Percentiles rank a stretch among this genome's conserved stretches.
These are phyloP conservation scores for Dissoconium aciculare DNA, from an alignment of 2,329 filamentous ascomycete genomes.

Conservation along the genomic window DNA sequence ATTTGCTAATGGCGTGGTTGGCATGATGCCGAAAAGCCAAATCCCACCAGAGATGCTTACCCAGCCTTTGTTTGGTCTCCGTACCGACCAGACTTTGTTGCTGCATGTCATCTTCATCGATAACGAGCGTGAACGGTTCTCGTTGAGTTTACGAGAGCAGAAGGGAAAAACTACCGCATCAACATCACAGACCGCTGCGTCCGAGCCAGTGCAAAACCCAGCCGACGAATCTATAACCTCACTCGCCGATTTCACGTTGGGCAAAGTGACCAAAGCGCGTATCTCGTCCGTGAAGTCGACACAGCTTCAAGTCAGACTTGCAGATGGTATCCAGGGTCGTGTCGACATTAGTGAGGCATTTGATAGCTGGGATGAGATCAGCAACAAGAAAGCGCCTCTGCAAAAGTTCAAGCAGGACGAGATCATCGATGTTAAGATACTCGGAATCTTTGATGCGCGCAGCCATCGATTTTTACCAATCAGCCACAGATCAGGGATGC, in stretches of 20 bases:
- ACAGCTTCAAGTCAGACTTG: slow-evolving; percentile 79
- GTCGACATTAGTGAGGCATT: slow-evolving; percentile 86
- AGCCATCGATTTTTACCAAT: slow-evolving; percentile 87
- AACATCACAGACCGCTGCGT: slow-evolving; percentile 21
- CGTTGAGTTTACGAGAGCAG: slow-evolving; percentile 42
- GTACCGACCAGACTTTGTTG: slow-evolving; percentile 59
- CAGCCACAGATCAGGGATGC: slow-evolving; percentile 66
- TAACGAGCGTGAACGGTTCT: slow-evolving; percentile 52
- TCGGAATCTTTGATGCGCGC: slow-evolving; percentile 78
- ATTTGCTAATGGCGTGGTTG: slow-evolving; percentile 63
- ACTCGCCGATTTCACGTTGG: slow-evolving; percentile 58
- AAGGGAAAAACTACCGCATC: slow-evolving; percentile 3
- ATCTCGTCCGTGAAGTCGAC: slow-evolving; percentile 79
- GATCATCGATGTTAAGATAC: slow-evolving; percentile 56
- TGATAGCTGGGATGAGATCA: slow-evolving; percentile 74
- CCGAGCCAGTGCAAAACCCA: slow-evolving; percentile 33
- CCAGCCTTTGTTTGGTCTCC: slow-evolving; percentile 62
- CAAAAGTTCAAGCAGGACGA: slow-evolving; percentile 57
- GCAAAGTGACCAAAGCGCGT: slow-evolving; percentile 58
- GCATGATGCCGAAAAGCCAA: slow-evolving; percentile 64
- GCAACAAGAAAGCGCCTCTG: slow-evolving; percentile 68
- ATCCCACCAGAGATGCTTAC: slow-evolving; percentile 54
- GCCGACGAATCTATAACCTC: slow-evolving; percentile 50
- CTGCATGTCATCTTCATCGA: slow-evolving; percentile 62
- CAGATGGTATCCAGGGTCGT: slow-evolving; percentile 79